A percentile compares a stretch with the other conserved stretches of the same genome.
These are phyloP conservation scores for Cyanodermella asteris DNA, from an alignment of 2,329 filamentous ascomycete species.

Conservation along the genomic window DNA sequence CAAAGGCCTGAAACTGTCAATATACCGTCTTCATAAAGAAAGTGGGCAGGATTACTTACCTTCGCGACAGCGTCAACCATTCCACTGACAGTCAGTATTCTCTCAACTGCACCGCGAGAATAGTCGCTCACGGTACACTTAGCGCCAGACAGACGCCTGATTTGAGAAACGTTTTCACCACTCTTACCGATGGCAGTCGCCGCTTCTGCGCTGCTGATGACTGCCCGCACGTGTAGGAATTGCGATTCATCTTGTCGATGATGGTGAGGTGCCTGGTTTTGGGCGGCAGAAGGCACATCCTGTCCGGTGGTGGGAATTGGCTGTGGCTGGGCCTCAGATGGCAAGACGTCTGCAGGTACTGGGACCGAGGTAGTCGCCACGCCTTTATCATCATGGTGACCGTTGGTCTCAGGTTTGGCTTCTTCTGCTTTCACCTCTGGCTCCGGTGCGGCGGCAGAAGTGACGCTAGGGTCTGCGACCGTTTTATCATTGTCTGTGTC, in stretches of 20 bases:
- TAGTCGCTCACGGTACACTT: constrained; percentile 99
- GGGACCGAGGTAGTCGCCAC: constrained; percentile 49
- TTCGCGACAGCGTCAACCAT: constrained; percentile 93
- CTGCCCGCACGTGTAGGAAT: constrained; percentile 92
- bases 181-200: constrained; percentile 97
- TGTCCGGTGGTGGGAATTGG: constrained; percentile 31
- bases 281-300: constrained; percentile 26
- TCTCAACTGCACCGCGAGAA: constrained; percentile 86
- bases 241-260: constrained; percentile 66
- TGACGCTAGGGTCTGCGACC: constrained; percentile 15
- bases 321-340: constrained; percentile 34
- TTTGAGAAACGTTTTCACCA: constrained; percentile 95
- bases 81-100: constrained; percentile 91
- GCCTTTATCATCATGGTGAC: constrained; percentile 36
- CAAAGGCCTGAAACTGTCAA: constrained; percentile 50
- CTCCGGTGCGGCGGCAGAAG: constrained; percentile 3
- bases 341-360: constrained; percentile 14
- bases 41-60: constrained; percentile 28
- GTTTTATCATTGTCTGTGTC: constrained; percentile 29
- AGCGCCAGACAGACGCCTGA: constrained; percentile 79
- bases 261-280: constrained; percentile 15
- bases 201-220: constrained; percentile 92
- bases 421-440: constrained; percentile 13
- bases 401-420: constrained; percentile 22
- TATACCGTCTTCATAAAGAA: constrained; percentile 1